Evolutionary conservation across 83 land plant species (phyloP), one percentile per base, ranked within the genome.

Genomic region (Thuja plicata): DNA sequence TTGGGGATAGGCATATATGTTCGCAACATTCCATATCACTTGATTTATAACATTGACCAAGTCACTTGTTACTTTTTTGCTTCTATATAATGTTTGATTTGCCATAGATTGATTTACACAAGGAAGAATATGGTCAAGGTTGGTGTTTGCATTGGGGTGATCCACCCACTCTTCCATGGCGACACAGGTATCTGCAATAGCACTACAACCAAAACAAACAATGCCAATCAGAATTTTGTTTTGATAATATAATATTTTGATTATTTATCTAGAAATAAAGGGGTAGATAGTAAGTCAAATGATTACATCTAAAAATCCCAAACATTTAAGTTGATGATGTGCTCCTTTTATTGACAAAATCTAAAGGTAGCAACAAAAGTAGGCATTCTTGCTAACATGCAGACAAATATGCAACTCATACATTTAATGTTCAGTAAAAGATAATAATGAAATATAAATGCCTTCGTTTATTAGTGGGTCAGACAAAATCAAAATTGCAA

Each of bases 141-240:
- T 96, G 5, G 99, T 94, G 77, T 94, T 94, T 35, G 96, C 95
- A 55, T 94, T 93, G 45, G 99, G 97, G 90, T 96, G 89, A 1
- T 89, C 93, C 8, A 96, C 99, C 99, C 99, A 97, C 88, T 97
- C 99, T 84, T 92, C 89, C 99, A 97, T 97, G 24, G 99, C 95
- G 41, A 92, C 88, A 86, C 99, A 97, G 30, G 99, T 95, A 80
- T 97, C 98, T 74, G 92, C 89, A 60, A 96, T 86, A 50, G 93
- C 94, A 94, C 54, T 97, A 91, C 27, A 89, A 88, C 80, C 89
- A 89, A 82, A 19, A 89, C 21, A 88, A 87, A 15, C 78, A 84
- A 86, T 13, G 13, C 16, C 3, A 89, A 17, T 70, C 6, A 66
- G 71, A 24, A 66, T 66, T 10, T 66, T 66, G 30, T 66, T 24